phyloP scores from a whole-genome alignment of 1,139 yeast species.

The Yamadazyma oceani region DNA sequence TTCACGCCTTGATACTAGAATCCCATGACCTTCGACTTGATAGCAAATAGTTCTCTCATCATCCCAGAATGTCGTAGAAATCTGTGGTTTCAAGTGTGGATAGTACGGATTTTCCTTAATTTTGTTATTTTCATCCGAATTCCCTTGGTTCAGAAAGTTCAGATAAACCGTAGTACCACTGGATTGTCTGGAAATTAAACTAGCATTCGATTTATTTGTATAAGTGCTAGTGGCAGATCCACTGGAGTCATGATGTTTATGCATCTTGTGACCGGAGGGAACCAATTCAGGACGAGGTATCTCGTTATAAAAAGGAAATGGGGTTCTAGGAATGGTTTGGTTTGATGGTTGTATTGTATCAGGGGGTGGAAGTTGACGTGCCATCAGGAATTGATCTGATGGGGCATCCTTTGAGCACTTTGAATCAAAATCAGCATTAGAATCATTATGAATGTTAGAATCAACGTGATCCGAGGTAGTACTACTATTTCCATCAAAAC shows the following conservation, averaged over 20 bases:
- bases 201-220: slow-evolving; percentile 15
- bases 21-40: slow-evolving; percentile 47
- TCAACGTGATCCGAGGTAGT: too few species aligned
- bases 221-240: slow-evolving; percentile 18
- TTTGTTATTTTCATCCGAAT: slow-evolving; percentile 11
- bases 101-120: neutral
- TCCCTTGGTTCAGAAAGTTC: neutral
- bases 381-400: neutral
- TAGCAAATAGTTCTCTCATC: slow-evolving; percentile 49
- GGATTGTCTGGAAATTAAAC: slow-evolving; percentile 4
- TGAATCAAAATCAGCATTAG: neutral
- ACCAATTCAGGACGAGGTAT: neutral
- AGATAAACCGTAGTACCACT: slow-evolving; percentile 5
- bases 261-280: slow-evolving; percentile 2
- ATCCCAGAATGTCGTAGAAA: slow-evolving; percentile 51
- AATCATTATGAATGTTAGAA: neutral
- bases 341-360: neutral
- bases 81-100: slow-evolving; percentile 30
- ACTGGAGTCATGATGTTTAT: slow-evolving; percentile 14
- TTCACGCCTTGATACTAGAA: slow-evolving; percentile 50
- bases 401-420: too few species aligned
- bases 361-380: neutral
- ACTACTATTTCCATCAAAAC: neutral
- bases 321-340: too few species aligned
- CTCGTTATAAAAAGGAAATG: too few species aligned